A percentile compares a stretch with the other conserved stretches of the same genome.
These are phyloP conservation scores for Eucalyptus sp. DNA, from an alignment of 345 rosid genomes.

Conservation along the genomic window DNA sequence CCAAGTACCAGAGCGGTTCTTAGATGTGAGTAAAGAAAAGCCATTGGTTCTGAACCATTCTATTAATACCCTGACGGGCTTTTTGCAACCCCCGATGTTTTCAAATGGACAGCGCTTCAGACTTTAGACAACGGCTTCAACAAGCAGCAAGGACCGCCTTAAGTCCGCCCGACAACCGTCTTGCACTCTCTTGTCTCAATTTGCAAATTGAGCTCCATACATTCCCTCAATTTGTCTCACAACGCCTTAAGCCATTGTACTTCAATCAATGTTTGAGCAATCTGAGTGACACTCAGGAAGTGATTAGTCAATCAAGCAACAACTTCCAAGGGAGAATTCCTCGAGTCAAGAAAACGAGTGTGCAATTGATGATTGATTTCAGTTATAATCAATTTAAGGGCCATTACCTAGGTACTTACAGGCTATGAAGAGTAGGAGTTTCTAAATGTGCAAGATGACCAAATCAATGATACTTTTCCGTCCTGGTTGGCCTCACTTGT, in stretches of 20 bases:
- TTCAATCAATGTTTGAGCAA: neutral
- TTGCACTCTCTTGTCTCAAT: neutral
- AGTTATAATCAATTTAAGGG: neutral
- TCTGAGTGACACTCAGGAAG: neutral
- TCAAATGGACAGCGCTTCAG: neutral
- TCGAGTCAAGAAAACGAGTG: neutral
- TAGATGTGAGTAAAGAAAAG: neutral
- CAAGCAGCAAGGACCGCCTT: neutral
- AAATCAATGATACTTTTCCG: neutral
- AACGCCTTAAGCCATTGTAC: neutral
- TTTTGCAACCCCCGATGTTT: neutral
- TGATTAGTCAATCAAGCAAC: neutral
- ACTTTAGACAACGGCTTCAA: neutral
- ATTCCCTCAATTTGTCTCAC: neutral
- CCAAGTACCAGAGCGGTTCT: neutral
- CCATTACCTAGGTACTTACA: neutral
- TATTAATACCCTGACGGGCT: neutral
- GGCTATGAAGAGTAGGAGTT: neutral
- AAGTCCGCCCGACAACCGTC: neutral
- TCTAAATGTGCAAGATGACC: neutral
- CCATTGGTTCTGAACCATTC: neutral
- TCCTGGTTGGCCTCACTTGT: neutral
- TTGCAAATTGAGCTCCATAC: neutral
- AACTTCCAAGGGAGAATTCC: neutral
- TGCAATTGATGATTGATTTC: neutral